phyloP scores from a whole-genome alignment of 2,329 filamentous ascomycete genomes.

The Eutypa lata region DNA sequence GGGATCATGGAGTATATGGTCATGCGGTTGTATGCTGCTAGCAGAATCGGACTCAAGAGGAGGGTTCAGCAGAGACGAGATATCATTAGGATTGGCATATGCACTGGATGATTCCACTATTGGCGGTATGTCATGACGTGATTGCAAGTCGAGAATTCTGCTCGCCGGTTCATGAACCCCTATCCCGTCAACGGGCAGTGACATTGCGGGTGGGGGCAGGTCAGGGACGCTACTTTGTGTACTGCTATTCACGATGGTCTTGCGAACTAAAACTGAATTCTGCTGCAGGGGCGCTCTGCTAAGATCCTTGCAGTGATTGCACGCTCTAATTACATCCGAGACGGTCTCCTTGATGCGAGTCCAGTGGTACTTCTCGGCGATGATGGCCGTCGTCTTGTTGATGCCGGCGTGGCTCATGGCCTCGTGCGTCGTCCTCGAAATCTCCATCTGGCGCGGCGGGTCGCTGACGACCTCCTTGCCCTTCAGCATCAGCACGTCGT shows the following conservation, averaged over 20 bases:
- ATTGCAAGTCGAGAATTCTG: constrained; percentile 21
- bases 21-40: constrained; percentile 30
- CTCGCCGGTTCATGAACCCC: background rate
- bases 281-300: constrained; percentile 48
- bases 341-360: constrained; percentile 97
- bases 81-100: constrained; percentile 47
- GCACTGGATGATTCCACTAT: constrained; percentile 31
- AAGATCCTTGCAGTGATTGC: constrained; percentile 81
- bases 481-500: constrained; percentile 89
- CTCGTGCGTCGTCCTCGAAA: constrained; percentile 74
- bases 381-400: constrained; percentile 95
- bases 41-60: constrained; percentile 13
- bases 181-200: constrained; percentile 4
- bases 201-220: constrained; percentile 11
- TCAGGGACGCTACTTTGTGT: background rate
- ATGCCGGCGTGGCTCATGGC: constrained; percentile 78
- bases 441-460: constrained; percentile 84
- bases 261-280: constrained; percentile 12
- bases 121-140: constrained; percentile 22
- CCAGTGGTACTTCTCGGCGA: constrained; percentile 95
- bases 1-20: constrained; percentile 29
- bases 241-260: constrained; percentile 16
- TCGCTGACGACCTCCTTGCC: constrained; percentile 96
- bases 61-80: constrained; percentile 42
- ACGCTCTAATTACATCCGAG: constrained; percentile 89